Evolutionary conservation across 202 grass and related monocot species (phyloP).

Genomic region (Schoenoplectus tabernaemontani): DNA sequence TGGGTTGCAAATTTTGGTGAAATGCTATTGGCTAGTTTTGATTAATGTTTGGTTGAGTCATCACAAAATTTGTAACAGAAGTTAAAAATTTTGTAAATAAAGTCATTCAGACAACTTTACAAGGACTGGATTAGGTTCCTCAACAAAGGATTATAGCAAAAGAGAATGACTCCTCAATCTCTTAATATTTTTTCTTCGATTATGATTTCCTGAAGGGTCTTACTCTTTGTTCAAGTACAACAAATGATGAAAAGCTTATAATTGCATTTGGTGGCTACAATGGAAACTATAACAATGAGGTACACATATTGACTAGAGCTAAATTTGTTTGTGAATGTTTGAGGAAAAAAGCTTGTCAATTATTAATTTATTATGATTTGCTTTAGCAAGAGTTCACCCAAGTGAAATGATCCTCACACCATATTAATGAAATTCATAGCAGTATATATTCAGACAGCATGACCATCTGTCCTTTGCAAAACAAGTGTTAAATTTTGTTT

Average conservation of each 20-base stretch:
- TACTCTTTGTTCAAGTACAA: constrained; percentile 55
- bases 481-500: not conserved
- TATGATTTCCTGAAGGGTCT: constrained; percentile 50
- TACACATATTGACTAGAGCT: constrained; percentile 23
- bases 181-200: constrained; percentile 20
- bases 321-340: not conserved
- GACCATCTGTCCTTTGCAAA: not conserved
- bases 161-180: not conserved
- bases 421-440: not conserved
- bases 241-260: constrained; percentile 59
- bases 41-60: not conserved
- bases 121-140: too few relatives aligned
- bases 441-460: not conserved
- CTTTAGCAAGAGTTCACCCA: not conserved
- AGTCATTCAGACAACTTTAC: not conserved
- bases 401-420: not conserved
- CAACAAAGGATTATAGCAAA: not conserved
- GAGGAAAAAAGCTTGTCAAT: not conserved
- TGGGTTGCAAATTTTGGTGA: not conserved
- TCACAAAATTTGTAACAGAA: not conserved
- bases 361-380: not conserved
- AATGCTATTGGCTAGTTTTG: not conserved
- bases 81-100: not conserved
- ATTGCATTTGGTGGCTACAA: constrained; percentile 96
- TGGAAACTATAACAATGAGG: constrained; percentile 93